A percentile compares a stretch with the other conserved stretches of the same genome.
Conservation (phyloP, 78 protist genomes). For the Bodo saltans region DNA sequence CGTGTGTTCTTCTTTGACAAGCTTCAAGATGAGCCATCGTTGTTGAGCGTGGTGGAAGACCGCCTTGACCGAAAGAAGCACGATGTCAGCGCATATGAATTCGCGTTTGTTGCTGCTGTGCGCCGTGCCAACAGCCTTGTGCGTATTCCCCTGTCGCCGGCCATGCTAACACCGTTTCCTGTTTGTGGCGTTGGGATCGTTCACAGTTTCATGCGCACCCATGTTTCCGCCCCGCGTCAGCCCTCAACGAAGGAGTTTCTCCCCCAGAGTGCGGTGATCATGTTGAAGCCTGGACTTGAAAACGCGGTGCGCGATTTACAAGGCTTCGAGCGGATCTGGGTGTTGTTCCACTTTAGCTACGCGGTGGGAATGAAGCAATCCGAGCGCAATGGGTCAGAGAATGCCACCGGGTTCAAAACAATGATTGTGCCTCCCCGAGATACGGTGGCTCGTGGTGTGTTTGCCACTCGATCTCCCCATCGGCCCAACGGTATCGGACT, state of each 20-base stretch:
- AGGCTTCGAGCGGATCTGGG: constrained; percentile 21
- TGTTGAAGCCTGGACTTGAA: neutral
- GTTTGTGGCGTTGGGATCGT: neutral
- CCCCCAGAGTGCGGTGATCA: neutral
- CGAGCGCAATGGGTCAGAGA: neutral
- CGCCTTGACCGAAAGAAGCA: neutral
- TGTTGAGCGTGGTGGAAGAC: neutral
- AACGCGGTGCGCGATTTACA: constrained; percentile 1
- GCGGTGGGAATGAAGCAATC: neutral
- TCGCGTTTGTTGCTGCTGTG: neutral
- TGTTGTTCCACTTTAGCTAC: neutral
- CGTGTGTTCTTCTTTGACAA: neutral
- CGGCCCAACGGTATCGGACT: constrained; percentile 15
- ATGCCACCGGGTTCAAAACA: neutral
- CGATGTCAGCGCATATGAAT: constrained; percentile 8
- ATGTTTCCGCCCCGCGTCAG: neutral
- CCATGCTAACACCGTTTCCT: neutral
- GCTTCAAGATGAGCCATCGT: neutral
- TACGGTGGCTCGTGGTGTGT: neutral
- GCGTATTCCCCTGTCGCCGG: neutral
- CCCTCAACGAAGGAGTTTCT: neutral
- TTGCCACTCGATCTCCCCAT: constrained; percentile 27
- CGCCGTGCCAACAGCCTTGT: neutral
- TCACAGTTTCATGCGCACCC: neutral
- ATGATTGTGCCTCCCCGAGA: constrained; percentile 15